These are phyloP conservation scores for Vaccinium darrowii DNA, from an alignment of 148 eudicot genomes.

Conservation along the genomic window DNA sequence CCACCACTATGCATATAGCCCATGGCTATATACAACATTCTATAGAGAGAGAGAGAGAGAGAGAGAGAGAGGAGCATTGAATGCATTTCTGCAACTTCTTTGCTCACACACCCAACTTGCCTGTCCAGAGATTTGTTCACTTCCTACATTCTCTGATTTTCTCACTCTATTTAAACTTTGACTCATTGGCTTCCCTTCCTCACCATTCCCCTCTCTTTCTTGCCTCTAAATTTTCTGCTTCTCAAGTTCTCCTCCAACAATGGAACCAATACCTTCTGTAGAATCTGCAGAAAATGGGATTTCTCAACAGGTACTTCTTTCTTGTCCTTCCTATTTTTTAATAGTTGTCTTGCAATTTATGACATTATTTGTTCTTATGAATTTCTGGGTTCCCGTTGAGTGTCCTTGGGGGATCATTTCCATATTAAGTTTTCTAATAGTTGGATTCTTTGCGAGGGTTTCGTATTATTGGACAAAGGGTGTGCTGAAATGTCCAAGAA, in stretches of 20 bases:
- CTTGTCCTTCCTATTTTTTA: neutral
- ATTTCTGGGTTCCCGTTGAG: constrained; percentile 13
- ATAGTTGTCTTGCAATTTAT: neutral
- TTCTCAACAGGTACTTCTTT: constrained; percentile 22
- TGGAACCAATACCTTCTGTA: constrained; percentile 18
- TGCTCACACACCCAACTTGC: constrained; percentile 14
- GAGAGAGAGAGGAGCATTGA: constrained; percentile 15
- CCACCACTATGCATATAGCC: neutral
- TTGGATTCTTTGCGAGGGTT: constrained; percentile 5
- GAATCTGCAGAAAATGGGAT: constrained; percentile 26
- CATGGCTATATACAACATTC: neutral
- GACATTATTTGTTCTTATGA: neutral
- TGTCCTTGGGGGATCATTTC: neutral
- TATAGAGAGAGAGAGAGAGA: neutral
- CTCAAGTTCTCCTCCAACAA: neutral
- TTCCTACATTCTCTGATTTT: constrained; percentile 21
- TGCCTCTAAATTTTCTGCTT: neutral
- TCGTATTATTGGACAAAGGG: neutral
- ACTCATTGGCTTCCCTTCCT: neutral
- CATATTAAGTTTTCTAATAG: neutral
- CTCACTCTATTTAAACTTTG: neutral
- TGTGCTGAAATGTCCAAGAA: neutral
- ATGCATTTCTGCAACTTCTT: constrained; percentile 28
- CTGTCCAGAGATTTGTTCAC: constrained; percentile 3
- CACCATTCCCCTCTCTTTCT: neutral